phyloP scores from a whole-genome alignment of 352 stramenopile species.

The Phytopythium oedochilum region DNA sequence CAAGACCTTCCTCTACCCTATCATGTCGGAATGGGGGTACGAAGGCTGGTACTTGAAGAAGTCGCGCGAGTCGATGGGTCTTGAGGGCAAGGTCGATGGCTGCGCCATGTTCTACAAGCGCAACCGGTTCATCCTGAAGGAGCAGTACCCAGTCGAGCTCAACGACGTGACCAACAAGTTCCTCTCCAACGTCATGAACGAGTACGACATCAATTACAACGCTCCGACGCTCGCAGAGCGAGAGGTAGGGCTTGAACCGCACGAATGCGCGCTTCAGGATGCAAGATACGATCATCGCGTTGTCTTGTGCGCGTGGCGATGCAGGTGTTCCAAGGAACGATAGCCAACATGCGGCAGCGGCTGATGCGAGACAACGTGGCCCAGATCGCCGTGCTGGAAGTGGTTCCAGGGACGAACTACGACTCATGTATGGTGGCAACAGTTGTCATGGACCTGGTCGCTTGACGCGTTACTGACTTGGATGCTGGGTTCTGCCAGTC shows the following conservation, averaged over 20 bases:
- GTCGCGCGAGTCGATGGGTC: constrained; percentile 95
- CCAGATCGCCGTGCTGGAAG: constrained; percentile 96
- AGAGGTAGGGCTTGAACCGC: constrained; percentile 25
- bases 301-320: background rate
- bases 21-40: constrained; percentile 95
- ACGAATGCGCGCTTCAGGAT: background rate
- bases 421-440: constrained; percentile 69
- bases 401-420: constrained; percentile 76
- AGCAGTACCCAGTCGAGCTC: constrained; percentile 95
- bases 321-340: constrained; percentile 35
- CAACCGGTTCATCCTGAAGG: constrained; percentile 83
- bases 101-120: constrained; percentile 98
- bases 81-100: constrained; percentile 97
- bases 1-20: constrained; percentile 94
- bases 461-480: background rate
- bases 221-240: constrained; percentile 51
- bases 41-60: constrained; percentile 99
- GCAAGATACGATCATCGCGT: background rate
- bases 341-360: constrained; percentile 70
- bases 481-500: constrained; percentile 8
- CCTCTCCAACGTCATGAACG: constrained; percentile 53
- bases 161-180: constrained; percentile 92
- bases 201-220: constrained; percentile 78
- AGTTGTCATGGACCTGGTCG: too few relatives aligned
- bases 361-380: constrained; percentile 98